These are phyloP conservation scores for Paraurostyla sp. DNA, from an alignment of 73 alveolate species.

Conservation along the genomic window DNA sequence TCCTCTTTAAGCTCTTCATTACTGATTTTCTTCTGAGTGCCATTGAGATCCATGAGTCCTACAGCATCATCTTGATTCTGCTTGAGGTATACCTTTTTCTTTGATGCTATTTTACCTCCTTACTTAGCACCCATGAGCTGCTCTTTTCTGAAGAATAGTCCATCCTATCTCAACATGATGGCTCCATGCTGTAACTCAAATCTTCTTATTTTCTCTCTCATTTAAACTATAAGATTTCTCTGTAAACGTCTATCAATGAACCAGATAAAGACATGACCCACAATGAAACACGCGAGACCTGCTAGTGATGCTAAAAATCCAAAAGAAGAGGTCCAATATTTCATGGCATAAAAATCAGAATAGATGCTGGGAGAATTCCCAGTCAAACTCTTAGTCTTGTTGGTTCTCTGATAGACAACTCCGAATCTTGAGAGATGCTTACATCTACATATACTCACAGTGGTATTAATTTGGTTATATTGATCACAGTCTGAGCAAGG, in stretches of 20 bases:
- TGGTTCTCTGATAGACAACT: slow-evolving; percentile 10
- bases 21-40: too few relatives aligned
- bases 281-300: background rate
- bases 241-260: background rate
- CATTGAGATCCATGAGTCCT: slow-evolving; percentile 13
- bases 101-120: background rate
- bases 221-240: background rate
- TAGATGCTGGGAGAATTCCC: slow-evolving; percentile 47
- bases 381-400: background rate
- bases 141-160: slow-evolving; percentile 21
- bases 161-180: background rate
- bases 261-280: slow-evolving; percentile 16
- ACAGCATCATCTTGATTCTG: background rate
- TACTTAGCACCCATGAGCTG: background rate
- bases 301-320: slow-evolving; percentile 55
- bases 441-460: slow-evolving; percentile 53
- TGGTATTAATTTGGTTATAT: slow-evolving; percentile 9
- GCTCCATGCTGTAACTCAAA: background rate
- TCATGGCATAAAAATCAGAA: slow-evolving; percentile 63
- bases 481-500: slow-evolving; percentile 68
- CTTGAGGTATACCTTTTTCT: background rate
- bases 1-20: too few relatives aligned
- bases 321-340: slow-evolving; percentile 63
- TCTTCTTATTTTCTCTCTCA: slow-evolving; percentile 4
- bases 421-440: slow-evolving; percentile 56